Conservation (phyloP, 1,284 basidiomycete genomes). For the Trichosporon faecale region DNA sequence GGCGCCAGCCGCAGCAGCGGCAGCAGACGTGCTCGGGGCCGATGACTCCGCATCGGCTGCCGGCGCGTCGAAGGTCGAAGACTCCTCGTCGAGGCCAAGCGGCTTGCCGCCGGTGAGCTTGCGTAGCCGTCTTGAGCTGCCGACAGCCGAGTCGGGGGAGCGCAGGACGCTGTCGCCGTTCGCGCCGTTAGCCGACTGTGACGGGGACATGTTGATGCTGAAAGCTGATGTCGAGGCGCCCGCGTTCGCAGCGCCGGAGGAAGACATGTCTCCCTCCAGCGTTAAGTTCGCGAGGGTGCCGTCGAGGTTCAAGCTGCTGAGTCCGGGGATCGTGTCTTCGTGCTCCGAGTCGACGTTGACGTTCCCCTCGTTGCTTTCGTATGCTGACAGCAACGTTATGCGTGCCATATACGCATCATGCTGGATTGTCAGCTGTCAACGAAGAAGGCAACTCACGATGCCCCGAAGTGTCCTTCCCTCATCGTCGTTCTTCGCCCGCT, state of each 20-base stretch:
- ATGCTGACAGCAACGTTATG: constrained; percentile 43
- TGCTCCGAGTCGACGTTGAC: background rate
- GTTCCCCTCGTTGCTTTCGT: constrained; percentile 26
- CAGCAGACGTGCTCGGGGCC: background rate
- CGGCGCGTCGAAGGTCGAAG: constrained; percentile 22
- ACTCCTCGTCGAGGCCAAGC: constrained; percentile 36
- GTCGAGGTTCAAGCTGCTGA: constrained; percentile 11
- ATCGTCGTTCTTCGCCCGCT: constrained; percentile 44
- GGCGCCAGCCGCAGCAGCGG: background rate
- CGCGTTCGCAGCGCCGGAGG: background rate
- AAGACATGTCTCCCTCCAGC: background rate
- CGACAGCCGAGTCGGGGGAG: constrained; percentile 13
- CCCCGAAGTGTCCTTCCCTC: constrained; percentile 50
- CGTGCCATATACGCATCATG: constrained; percentile 52
- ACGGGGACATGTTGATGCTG: constrained; percentile 7
- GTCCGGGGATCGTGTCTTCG: background rate
- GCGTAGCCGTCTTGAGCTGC: constrained; percentile 7
- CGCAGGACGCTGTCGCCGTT: constrained; percentile 17
- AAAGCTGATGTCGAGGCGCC: background rate
- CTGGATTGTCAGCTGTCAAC: constrained; percentile 23
- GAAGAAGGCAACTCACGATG: constrained; percentile 41
- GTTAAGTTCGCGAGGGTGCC: background rate
- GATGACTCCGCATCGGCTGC: background rate
- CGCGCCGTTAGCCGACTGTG: background rate
- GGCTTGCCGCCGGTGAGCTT: constrained; percentile 19